phyloP scores from a whole-genome alignment of 345 rosid genomes.

The Raphanus sativus region DNA sequence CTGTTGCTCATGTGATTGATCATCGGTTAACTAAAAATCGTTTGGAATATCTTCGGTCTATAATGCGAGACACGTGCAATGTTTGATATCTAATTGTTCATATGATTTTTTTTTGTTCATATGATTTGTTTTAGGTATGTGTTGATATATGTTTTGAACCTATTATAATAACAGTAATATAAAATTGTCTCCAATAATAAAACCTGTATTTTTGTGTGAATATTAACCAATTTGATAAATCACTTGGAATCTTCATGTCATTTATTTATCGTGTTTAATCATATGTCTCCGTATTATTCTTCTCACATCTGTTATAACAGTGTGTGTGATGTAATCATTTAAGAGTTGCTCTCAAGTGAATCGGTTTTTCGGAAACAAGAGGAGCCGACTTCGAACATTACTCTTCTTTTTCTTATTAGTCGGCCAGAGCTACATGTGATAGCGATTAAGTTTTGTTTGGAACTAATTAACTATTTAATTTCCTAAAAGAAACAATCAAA shows the following conservation, averaged over 20 bases:
- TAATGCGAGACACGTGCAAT: constrained; percentile 29
- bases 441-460: constrained; percentile 15
- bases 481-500: constrained; percentile 2
- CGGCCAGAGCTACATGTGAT: constrained; percentile 14
- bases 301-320: background rate
- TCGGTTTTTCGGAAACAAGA: constrained; percentile 23
- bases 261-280: background rate
- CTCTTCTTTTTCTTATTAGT: constrained; percentile 8
- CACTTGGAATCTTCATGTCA: background rate
- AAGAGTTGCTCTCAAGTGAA: constrained; percentile 25
- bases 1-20: constrained; percentile 33
- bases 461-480: background rate
- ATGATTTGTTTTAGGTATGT: background rate
- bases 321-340: constrained; percentile 24
- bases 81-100: background rate
- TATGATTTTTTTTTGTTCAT: background rate
- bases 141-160: background rate
- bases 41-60: constrained; percentile 13
- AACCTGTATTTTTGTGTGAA: background rate
- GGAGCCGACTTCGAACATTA: constrained; percentile 30
- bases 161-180: background rate
- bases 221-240: background rate
- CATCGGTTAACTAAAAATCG: constrained; percentile 26
- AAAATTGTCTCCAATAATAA: background rate
- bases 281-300: background rate